Base-by-base conservation (phyloP, 805 yeast genomes). In the Metschnikowia noctiluminum region DNA sequence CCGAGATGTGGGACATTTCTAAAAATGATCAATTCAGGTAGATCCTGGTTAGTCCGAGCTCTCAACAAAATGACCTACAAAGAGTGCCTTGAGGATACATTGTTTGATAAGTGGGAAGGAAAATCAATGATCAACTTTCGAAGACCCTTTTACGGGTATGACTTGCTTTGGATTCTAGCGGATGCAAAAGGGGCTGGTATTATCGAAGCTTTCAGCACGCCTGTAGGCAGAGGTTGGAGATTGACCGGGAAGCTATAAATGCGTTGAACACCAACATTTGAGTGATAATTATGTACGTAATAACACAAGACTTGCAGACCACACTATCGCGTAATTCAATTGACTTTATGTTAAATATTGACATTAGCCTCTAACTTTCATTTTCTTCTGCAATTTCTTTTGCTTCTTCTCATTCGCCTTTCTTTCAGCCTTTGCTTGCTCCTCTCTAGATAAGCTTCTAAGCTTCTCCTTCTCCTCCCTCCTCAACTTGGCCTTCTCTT, bases 341-440 rank as follows among this genome's bases (percentile, higher is more conserved):
- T 8, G 3, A 34, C 8, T 34, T 8, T 34, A 7, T 34, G 13
- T 31, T 31, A 28, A 12, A 28, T 14, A 9, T 30, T 13, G 30
- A 11, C 15, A 36, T 60, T 56, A 68, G 58, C 64, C 60, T 57
- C 67, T 69, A 36, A 68, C 62, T 58, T 76, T 82, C 68, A 85
- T 84, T 69, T 80, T 82, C 68, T 78, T 83, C 69, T 73, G 77
- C 64, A 71, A 70, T 70, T 88, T 87, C 73, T 89, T 83, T 64
- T 84, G 88, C 68, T 83, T 89, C 74, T 85, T 89, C 58, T 88
- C 96, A 56, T 75, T 74, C 66, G 85, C 89, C 72, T 85, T 88
- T 72, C 81, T 83, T 55, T 87, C 92, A 38, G 79, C 66, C 70
- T 86, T 88, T 56, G 82, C 82, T 70, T 87, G 94, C 63, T 86